Base-by-base conservation (phyloP, 768 basidiomycete species). In the Rickenella mellea region DNA sequence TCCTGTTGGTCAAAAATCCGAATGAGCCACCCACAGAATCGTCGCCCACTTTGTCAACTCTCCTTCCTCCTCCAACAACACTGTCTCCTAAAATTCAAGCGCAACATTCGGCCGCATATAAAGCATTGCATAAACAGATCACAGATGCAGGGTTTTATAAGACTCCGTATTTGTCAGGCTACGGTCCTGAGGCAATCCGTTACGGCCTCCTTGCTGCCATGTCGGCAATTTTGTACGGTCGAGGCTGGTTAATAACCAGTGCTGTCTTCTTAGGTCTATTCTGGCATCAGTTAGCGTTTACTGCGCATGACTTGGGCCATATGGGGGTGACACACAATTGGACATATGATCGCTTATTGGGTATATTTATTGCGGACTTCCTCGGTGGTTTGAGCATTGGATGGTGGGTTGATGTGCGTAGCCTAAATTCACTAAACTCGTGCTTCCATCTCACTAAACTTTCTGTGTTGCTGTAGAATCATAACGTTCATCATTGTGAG, bases 351-450 rank as follows among this genome's bases (percentile, higher is more conserved):
- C 76, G 92, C 25, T 53, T 90, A 27, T 63, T 93, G 27, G 83
- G 78, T 10, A 93, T 83, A 28, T 56, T 80, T 25, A 66, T 97
- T 33, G 87, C 94, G 0, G 76, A 91, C 58, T 89, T 82, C 54
- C 67, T 92, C 36, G 96, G 96, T 20, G 96, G 96, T 4, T 67
- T 99, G 41, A 96, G 92, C 57, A 72, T 96, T 19, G 89, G 92
- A 29, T 99, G 96, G 96, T 99, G 94, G 94, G 87, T 90, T 29
- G 76, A 92, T 59, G 92, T 93, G 52, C 66, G 91, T 78, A n/a
- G 10, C 4, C 14, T 25, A 14, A 26, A 20, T 43, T 41, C 27
- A 20, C 9, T 39, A 27, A 9, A 31, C 44, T n/a, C 44, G 7
- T 40, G 2, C 40, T 28, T 45, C 40, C 28, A 20, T 25, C 12